A percentile compares a stretch with the other conserved stretches of the same genome.
Evolutionary conservation across 1,284 basidiomycete species (phyloP).

Genomic region (Apiotrichum veenhuisii): DNA sequence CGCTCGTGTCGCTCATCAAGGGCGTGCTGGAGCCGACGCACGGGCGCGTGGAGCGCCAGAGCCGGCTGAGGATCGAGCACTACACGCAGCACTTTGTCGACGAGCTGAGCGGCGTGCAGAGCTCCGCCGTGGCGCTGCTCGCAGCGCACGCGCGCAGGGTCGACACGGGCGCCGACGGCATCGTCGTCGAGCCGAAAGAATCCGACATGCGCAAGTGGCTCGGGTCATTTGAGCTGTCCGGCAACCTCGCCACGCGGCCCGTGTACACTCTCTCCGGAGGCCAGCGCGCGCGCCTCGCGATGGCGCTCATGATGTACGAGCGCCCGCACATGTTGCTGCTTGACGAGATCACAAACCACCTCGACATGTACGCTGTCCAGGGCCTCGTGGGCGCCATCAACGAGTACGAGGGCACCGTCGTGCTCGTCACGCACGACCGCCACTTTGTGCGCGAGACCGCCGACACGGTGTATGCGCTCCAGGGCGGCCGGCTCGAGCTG

Average conservation of each 20-base stretch:
- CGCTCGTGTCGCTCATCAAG: constrained; percentile 59
- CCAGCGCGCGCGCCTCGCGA: constrained; percentile 54
- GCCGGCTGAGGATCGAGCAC: constrained; percentile 57
- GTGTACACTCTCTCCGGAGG: constrained; percentile 31
- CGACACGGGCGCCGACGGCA: constrained; percentile 3
- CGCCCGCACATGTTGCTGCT: constrained; percentile 52
- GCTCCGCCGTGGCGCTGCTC: constrained; percentile 1
- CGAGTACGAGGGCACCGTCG: constrained; percentile 58
- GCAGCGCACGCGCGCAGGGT: not conserved
- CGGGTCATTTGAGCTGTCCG: constrained; percentile 56
- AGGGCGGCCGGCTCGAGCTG: constrained; percentile 10
- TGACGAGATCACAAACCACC: constrained; percentile 68
- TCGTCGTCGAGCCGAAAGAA: constrained; percentile 38
- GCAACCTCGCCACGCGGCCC: constrained; percentile 48
- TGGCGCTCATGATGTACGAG: constrained; percentile 39
- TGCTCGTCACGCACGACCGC: constrained; percentile 68
- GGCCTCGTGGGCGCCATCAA: constrained; percentile 59
- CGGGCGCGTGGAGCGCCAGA: constrained; percentile 60
- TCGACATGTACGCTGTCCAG: constrained; percentile 63
- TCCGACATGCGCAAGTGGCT: constrained; percentile 54
- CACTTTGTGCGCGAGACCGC: constrained; percentile 22
- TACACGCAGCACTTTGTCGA: constrained; percentile 51
- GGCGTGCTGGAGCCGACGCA: constrained; percentile 55
- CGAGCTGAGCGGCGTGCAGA: constrained; percentile 51
- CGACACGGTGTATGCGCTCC: constrained; percentile 16